Percentiles rank a stretch among this genome's conserved stretches.
Conservation (phyloP, 2,329 filamentous ascomycete genomes). For the Emericellopsis cladophorae region DNA sequence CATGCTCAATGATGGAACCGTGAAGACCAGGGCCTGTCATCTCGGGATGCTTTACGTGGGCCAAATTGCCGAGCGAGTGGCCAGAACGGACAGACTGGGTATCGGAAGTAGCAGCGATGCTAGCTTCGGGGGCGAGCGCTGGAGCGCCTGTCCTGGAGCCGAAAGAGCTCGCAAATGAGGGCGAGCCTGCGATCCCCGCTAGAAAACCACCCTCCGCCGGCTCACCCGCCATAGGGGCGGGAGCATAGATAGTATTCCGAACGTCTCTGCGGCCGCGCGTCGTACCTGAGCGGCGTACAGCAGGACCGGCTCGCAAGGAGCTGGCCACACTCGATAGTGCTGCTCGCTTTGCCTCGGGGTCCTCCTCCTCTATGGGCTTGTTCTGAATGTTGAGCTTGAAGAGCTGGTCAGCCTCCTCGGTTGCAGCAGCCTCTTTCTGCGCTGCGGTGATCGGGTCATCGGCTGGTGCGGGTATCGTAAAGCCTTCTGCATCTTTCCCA, state of each 20-base stretch:
- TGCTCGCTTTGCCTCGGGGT: conserved; percentile 60
- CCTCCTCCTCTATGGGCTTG: conserved; percentile 65
- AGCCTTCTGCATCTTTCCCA: conserved; percentile 62
- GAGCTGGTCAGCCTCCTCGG: conserved; percentile 48
- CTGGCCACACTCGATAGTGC: conserved; percentile 66
- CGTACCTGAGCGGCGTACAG: conserved; percentile 60
- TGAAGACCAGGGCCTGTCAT: conserved; percentile 70
- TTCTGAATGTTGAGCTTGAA: conserved; percentile 75
- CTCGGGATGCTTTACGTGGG: conserved; percentile 69
- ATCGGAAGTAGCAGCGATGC: conserved; percentile 54
- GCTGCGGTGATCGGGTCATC: conserved; percentile 60
- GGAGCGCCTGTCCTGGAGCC: conserved; percentile 34
- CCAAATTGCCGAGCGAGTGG: conserved; percentile 60
- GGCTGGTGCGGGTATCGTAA: conserved; percentile 53
- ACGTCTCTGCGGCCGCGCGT: conserved; percentile 82
- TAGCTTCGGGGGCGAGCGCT: conserved; percentile 49
- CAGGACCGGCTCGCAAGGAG: conserved; percentile 52
- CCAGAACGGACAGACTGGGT: conserved; percentile 85
- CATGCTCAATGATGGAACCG: conserved; percentile 79
- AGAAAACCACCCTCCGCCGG: conserved; percentile 4
- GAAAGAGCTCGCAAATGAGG: conserved; percentile 5
- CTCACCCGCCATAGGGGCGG: conserved; percentile 17
- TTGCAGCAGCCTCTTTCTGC: conserved; percentile 44
- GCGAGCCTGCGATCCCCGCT: conserved; percentile 6
- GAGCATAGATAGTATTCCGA: conserved; percentile 78